Evolutionary conservation across 768 basidiomycete species (phyloP).

Genomic region (Tephrocybe sp.): DNA sequence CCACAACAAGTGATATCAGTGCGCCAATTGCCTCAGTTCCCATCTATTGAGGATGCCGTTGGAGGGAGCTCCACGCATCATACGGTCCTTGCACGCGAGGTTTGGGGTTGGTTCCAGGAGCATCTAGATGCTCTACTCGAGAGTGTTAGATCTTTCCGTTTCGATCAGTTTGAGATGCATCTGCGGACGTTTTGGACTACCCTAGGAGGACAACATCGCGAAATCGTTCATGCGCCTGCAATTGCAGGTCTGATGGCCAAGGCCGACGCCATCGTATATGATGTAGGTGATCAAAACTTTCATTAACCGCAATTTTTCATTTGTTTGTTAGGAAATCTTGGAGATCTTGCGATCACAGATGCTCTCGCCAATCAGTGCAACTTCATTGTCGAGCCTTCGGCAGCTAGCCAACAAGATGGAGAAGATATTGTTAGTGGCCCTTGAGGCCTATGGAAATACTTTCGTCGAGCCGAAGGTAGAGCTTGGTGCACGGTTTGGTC

Average conservation of each 20-base stretch:
- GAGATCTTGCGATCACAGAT: slow-evolving; percentile 84
- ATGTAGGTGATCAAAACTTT: slow-evolving; percentile 54
- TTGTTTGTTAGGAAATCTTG: slow-evolving; percentile 68
- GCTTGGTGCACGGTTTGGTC: slow-evolving; percentile 86
- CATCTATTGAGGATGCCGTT: slow-evolving; percentile 83
- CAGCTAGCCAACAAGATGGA: slow-evolving; percentile 91
- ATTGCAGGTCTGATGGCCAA: slow-evolving; percentile 88
- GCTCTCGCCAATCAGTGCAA: slow-evolving; percentile 70
- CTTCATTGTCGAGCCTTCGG: slow-evolving; percentile 69
- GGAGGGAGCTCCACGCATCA: slow-evolving; percentile 70
- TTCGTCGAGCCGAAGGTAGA: slow-evolving; percentile 93
- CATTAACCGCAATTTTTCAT: slow-evolving; percentile 11
- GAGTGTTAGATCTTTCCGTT: slow-evolving; percentile 72
- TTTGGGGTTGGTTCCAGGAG: slow-evolving; percentile 92
- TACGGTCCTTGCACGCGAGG: slow-evolving; percentile 83
- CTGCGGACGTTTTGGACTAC: slow-evolving; percentile 84
- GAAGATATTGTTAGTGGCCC: slow-evolving; percentile 77
- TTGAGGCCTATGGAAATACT: slow-evolving; percentile 83
- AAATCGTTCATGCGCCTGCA: slow-evolving; percentile 86
- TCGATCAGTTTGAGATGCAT: slow-evolving; percentile 90
- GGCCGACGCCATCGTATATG: slow-evolving; percentile 88
- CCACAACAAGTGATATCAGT: slow-evolving; percentile 62
- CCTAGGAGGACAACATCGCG: slow-evolving; percentile 73
- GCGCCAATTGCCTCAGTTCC: slow-evolving; percentile 78
- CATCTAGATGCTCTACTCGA: slow-evolving; percentile 85